phyloP scores from a whole-genome alignment of 163 green algal species.

The Scenedesmus sp. region DNA sequence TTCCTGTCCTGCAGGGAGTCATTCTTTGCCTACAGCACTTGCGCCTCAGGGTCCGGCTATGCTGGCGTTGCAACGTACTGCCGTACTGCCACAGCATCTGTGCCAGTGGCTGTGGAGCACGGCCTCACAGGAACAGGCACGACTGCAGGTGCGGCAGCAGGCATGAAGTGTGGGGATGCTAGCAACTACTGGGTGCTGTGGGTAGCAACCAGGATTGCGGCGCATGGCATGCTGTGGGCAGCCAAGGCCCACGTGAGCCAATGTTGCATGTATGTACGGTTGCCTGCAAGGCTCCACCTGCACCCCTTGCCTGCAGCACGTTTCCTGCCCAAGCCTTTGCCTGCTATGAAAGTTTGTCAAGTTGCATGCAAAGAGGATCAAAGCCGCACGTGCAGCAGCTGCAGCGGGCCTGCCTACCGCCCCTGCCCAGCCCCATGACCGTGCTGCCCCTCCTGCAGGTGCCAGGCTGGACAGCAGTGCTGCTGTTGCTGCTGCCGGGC shows the following conservation, averaged over 20 bases:
- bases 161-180: background rate
- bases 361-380: too few relatives aligned
- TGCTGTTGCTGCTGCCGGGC: background rate
- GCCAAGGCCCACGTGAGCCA: background rate
- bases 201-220: too few relatives aligned
- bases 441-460: background rate
- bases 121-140: slow-evolving; percentile 65
- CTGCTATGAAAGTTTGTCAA: too few relatives aligned
- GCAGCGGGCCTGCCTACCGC: background rate
- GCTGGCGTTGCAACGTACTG: slow-evolving; percentile 84
- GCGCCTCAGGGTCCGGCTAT: slow-evolving; percentile 68
- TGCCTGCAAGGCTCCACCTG: too few relatives aligned
- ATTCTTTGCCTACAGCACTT: slow-evolving; percentile 72
- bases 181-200: background rate
- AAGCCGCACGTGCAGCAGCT: background rate
- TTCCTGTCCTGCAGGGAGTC: slow-evolving; percentile 67
- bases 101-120: slow-evolving; percentile 70
- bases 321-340: too few relatives aligned
- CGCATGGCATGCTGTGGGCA: background rate
- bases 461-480: background rate
- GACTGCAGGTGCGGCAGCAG: slow-evolving; percentile 4
- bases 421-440: background rate
- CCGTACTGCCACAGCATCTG: slow-evolving; percentile 15
- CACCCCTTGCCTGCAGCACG: too few relatives aligned
- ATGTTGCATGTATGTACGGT: background rate